Percentiles rank a stretch among this genome's conserved stretches.
phyloP scores from a whole-genome alignment of 306 rosid species.

The Vigna hirtella region DNA sequence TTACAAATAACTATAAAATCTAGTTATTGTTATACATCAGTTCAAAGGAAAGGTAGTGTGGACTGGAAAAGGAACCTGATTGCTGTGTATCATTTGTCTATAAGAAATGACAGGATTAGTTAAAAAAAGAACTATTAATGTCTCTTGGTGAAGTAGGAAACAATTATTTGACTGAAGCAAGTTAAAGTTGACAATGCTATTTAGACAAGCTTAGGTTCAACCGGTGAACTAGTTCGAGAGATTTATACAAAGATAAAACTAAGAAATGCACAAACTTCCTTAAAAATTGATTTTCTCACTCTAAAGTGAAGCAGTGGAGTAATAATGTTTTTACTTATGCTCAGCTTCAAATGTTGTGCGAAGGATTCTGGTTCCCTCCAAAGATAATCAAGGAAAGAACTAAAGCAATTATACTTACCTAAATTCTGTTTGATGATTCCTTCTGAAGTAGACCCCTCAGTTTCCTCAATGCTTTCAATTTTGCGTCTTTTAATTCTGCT shows the following conservation, averaged over 20 bases:
- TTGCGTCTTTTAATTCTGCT: slow-evolving; percentile 68
- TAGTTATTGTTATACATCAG: neutral
- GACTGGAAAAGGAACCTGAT: no score
- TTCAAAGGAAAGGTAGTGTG: neutral
- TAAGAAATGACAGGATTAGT: no score
- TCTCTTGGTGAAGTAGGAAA: slow-evolving; percentile 9
- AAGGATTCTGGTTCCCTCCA: slow-evolving; percentile 16
- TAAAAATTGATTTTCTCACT: slow-evolving; percentile 23
- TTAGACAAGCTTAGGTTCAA: slow-evolving; percentile 12
- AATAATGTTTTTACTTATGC: neutral
- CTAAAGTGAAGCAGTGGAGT: neutral
- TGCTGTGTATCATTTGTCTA: no score
- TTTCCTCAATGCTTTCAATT: slow-evolving; percentile 57
- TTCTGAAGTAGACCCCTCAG: slow-evolving; percentile 53
- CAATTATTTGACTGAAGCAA: neutral
- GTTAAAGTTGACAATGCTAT: slow-evolving; percentile 20
- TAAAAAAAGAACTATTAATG: neutral
- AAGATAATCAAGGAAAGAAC: slow-evolving; percentile 27
- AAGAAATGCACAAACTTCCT: slow-evolving; percentile 1
- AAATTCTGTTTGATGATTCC: slow-evolving; percentile 42
- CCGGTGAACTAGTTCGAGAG: slow-evolving; percentile 20
- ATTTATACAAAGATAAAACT: slow-evolving; percentile 9
- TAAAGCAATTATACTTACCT: slow-evolving; percentile 51
- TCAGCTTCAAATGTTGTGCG: neutral
- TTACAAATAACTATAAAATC: slow-evolving; percentile 4